Percentiles rank a stretch among this genome's conserved stretches.
Conservation (phyloP, 495 filamentous ascomycete species). For the Bacidia gigantensis region DNA sequence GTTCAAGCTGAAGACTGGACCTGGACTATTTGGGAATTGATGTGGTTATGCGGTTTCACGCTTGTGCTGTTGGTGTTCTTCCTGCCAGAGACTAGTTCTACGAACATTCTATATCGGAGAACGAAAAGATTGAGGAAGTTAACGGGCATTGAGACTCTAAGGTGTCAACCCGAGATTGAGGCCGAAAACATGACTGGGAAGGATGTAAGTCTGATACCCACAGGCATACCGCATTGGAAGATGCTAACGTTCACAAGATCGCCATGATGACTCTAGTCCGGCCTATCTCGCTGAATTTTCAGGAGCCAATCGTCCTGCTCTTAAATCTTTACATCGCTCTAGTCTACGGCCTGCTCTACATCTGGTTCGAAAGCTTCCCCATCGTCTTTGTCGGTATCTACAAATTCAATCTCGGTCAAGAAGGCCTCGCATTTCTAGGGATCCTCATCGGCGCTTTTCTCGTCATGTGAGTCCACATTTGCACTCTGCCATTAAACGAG, state of each 20-base stretch:
- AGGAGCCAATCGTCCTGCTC: slow-evolving; percentile 37
- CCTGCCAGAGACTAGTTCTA: slow-evolving; percentile 18
- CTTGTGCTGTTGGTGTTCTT: slow-evolving; percentile 22
- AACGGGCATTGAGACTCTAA: slow-evolving; percentile 23
- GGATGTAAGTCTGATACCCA: slow-evolving; percentile 19
- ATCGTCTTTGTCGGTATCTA: slow-evolving; percentile 37
- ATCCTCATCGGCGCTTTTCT: slow-evolving; percentile 32
- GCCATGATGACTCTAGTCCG: slow-evolving; percentile 26
- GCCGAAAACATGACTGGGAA: slow-evolving; percentile 19
- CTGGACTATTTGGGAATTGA: slow-evolving; percentile 33
- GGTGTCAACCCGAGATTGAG: slow-evolving; percentile 30
- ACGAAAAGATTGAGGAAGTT: slow-evolving; percentile 17
- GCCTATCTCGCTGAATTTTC: slow-evolving; percentile 31
- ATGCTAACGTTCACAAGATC: slow-evolving; percentile 2
- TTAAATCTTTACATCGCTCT: slow-evolving; percentile 41
- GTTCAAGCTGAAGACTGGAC: slow-evolving; percentile 26
- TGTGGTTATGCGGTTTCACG: slow-evolving; percentile 20
- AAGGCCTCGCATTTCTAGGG: slow-evolving; percentile 37
- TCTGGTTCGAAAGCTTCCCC: slow-evolving; percentile 46
- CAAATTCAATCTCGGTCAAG: slow-evolving; percentile 32
- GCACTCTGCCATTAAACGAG: neutral
- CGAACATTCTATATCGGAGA: slow-evolving; percentile 23
- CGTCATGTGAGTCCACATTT: slow-evolving; percentile 15
- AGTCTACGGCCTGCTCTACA: slow-evolving; percentile 40
- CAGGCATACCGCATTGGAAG: neutral